Evolutionary conservation across 768 basidiomycete genomes (phyloP).

Genomic region (Tephrocybe sp.): DNA sequence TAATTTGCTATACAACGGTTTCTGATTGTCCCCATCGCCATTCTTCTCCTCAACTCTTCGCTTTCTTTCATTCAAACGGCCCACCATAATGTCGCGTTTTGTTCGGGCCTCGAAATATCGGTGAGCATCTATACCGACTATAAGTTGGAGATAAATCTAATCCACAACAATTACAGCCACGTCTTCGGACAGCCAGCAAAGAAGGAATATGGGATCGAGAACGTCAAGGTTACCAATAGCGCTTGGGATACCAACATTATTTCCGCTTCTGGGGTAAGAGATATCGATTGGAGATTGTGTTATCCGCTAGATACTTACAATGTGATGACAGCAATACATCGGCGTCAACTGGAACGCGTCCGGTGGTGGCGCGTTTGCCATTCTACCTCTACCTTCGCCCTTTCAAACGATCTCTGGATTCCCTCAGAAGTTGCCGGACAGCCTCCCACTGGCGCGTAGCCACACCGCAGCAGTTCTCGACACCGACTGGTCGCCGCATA

Average conservation of each 20-base stretch:
- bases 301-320: constrained; percentile 8
- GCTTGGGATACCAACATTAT: constrained; percentile 98
- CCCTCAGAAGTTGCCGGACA: constrained; percentile 85
- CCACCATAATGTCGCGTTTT: constrained; percentile 71
- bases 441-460: constrained; percentile 86
- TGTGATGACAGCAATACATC: constrained; percentile 64
- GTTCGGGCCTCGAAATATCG: constrained; percentile 87
- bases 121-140: constrained; percentile 34
- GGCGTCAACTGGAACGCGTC: constrained; percentile 94
- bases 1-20: not conserved
- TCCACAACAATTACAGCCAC: constrained; percentile 51
- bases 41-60: not conserved
- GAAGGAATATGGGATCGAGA: constrained; percentile 80
- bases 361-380: constrained; percentile 92
- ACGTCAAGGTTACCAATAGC: constrained; percentile 81
- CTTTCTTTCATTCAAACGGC: not conserved
- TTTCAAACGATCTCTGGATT: constrained; percentile 55
- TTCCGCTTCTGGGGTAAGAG: constrained; percentile 77
- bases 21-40: not conserved
- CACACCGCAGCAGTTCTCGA: constrained; percentile 87
- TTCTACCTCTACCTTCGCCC: constrained; percentile 82
- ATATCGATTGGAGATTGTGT: constrained; percentile 1
- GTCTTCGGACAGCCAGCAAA: constrained; percentile 89
- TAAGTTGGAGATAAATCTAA: not conserved
- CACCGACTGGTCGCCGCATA: constrained; percentile 95